Evolutionary conservation across 2,329 filamentous ascomycete genomes (phyloP).

Genomic region (Penicillium sp.): DNA sequence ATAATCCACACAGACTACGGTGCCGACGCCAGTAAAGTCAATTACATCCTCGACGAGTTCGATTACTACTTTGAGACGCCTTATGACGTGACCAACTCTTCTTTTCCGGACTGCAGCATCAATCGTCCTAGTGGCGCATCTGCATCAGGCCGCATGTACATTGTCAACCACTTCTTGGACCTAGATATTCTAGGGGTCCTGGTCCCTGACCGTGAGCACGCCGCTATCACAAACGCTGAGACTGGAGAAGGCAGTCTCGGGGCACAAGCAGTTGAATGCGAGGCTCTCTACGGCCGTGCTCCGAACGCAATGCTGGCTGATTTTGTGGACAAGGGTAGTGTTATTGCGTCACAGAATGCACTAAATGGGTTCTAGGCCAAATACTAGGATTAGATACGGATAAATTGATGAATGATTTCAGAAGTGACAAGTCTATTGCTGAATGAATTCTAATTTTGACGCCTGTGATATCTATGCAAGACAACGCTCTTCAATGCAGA

Average conservation of each 20-base stretch:
- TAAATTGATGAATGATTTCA: neutral
- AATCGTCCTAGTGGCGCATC: conserved; percentile 43
- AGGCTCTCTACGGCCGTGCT: conserved; percentile 35
- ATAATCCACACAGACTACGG: conserved; percentile 36
- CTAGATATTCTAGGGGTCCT: conserved; percentile 41
- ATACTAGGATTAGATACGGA: neutral
- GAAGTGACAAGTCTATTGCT: neutral
- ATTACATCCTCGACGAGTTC: conserved; percentile 46
- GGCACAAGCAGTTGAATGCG: conserved; percentile 41
- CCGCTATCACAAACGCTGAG: conserved; percentile 44
- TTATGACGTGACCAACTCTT: conserved; percentile 41
- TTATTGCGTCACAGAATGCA: conserved; percentile 40
- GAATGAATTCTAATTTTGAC: neutral
- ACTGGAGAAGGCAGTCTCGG: conserved; percentile 45
- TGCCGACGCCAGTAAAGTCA: conserved; percentile 36
- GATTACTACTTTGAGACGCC: conserved; percentile 49
- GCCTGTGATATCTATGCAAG: conserved; percentile 46
- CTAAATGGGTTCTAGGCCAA: conserved; percentile 38
- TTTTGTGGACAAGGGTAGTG: conserved; percentile 46
- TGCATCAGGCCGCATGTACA: conserved; percentile 44
- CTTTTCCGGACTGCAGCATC: conserved; percentile 44
- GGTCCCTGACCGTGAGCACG: conserved; percentile 43
- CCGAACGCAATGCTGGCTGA: conserved; percentile 48
- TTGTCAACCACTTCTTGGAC: conserved; percentile 51
- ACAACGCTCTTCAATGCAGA: conserved; percentile 7